phyloP scores from a whole-genome alignment of 2,329 filamentous ascomycete species.

The Fusarium sp. region DNA sequence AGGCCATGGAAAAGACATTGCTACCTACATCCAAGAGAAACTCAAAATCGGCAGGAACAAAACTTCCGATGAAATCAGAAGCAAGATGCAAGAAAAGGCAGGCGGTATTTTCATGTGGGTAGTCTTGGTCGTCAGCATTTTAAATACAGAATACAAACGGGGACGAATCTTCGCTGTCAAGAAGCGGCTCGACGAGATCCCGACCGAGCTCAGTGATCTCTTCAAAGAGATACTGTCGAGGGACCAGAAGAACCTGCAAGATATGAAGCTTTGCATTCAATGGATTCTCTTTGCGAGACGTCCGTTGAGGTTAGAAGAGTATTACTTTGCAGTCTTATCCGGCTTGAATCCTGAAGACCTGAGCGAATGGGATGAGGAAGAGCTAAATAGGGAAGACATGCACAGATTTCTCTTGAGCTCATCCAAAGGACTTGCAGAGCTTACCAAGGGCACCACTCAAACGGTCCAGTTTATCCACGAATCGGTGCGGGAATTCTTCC shows the following conservation, averaged over 20 bases:
- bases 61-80: neutral
- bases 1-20: conserved; percentile 45
- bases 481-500: conserved; percentile 59
- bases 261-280: conserved; percentile 58
- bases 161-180: conserved; percentile 44
- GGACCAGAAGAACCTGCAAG: conserved; percentile 55
- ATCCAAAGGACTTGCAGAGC: conserved; percentile 60
- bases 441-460: conserved; percentile 44
- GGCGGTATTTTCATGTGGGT: conserved; percentile 58
- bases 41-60: conserved; percentile 10
- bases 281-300: conserved; percentile 63
- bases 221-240: conserved; percentile 63
- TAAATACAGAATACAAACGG: conserved; percentile 50
- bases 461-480: conserved; percentile 63
- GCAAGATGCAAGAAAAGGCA: conserved; percentile 50
- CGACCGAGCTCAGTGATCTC: conserved; percentile 55
- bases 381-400: conserved; percentile 44
- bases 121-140: conserved; percentile 52
- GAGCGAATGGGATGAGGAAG: conserved; percentile 38
- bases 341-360: conserved; percentile 11
- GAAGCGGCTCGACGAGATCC: conserved; percentile 50
- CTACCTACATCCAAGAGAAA: conserved; percentile 23
- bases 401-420: conserved; percentile 50
- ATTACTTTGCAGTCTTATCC: conserved; percentile 51
- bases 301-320: conserved; percentile 56